Conservation (phyloP, 371 early-diverging fungal species). For the Mortierella sp. region DNA sequence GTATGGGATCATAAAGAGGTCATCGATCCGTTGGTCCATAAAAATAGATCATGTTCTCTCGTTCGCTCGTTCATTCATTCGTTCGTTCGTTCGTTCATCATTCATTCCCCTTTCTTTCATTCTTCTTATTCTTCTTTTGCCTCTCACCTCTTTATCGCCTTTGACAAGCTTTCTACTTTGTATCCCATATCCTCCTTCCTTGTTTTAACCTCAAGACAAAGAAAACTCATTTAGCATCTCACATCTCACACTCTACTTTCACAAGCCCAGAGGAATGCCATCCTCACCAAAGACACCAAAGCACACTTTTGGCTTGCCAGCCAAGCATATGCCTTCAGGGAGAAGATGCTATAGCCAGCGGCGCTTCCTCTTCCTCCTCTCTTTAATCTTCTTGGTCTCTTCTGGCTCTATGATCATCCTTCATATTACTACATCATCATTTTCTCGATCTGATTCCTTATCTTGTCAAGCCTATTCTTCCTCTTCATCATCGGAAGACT, state of each 20-base stretch:
- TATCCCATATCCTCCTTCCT: background rate
- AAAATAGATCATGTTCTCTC: slow-evolving; percentile 8
- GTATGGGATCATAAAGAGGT: too few relatives aligned
- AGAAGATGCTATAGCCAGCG: slow-evolving; percentile 41
- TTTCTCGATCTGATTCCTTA: slow-evolving; percentile 19
- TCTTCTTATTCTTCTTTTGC: background rate
- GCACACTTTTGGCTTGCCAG: slow-evolving; percentile 28
- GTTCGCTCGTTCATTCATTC: background rate
- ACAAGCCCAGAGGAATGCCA: slow-evolving; percentile 9
- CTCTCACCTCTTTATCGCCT: background rate
- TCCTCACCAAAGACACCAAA: slow-evolving; percentile 40
- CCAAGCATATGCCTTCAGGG: slow-evolving; percentile 27
- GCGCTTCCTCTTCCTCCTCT: slow-evolving; percentile 44
- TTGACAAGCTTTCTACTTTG: background rate
- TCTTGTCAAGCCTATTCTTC: slow-evolving; percentile 24
- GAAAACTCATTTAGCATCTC: background rate
- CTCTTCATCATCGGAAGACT: slow-evolving; percentile 23
- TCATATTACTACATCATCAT: slow-evolving; percentile 36
- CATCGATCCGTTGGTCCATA: background rate
- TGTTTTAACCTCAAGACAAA: background rate
- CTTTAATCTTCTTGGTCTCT: slow-evolving; percentile 41
- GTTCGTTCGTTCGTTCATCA: background rate
- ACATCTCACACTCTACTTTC: background rate
- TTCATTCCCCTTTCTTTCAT: background rate
- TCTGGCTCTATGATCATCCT: slow-evolving; percentile 56